These are phyloP conservation scores for Trypanosoma cruzi DNA, from an alignment of 208 protist species.

Conservation along the genomic window DNA sequence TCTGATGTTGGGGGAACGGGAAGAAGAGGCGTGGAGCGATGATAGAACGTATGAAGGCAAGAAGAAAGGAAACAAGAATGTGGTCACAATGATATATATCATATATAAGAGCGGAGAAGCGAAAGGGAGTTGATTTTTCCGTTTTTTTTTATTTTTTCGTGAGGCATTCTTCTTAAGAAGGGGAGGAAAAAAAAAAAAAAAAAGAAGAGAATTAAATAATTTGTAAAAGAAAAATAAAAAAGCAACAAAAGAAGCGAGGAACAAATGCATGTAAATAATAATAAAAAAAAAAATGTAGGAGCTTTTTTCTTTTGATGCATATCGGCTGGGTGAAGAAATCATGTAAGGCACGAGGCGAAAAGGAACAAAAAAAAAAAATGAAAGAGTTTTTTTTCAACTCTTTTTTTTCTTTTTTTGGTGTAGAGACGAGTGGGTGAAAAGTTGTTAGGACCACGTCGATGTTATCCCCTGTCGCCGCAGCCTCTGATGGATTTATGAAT, in stretches of 20 bases:
- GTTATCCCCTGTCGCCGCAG: too few species aligned
- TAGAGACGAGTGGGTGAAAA: too few species aligned
- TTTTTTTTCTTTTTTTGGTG: constrained; percentile 9
- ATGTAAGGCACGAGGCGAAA: not conserved
- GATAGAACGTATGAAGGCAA: not conserved
- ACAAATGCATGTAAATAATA: not conserved
- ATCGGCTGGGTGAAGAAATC: not conserved
- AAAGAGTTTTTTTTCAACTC: not conserved
- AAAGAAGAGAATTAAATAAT: too few species aligned
- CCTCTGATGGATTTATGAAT: not conserved
- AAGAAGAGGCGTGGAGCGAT: not conserved
- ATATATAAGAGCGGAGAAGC: too few species aligned
- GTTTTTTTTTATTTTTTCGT: not conserved
- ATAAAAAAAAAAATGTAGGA: not conserved
- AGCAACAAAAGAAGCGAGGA: not conserved
- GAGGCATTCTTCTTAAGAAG: too few species aligned
- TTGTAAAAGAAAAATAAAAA: not conserved
- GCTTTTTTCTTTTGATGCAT: not conserved
- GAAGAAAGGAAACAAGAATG: not conserved
- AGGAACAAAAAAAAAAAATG: constrained; percentile 3
- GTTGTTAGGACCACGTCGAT: too few species aligned
- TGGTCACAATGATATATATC: not conserved
- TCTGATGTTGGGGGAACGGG: not conserved
- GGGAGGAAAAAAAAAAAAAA: too few species aligned
- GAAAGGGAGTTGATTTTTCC: too few species aligned